A percentile compares a stretch with the other conserved stretches of the same genome.
These are phyloP conservation scores for Exophiala xenobiotica DNA, from an alignment of 2,329 filamentous ascomycete genomes.

Conservation along the genomic window DNA sequence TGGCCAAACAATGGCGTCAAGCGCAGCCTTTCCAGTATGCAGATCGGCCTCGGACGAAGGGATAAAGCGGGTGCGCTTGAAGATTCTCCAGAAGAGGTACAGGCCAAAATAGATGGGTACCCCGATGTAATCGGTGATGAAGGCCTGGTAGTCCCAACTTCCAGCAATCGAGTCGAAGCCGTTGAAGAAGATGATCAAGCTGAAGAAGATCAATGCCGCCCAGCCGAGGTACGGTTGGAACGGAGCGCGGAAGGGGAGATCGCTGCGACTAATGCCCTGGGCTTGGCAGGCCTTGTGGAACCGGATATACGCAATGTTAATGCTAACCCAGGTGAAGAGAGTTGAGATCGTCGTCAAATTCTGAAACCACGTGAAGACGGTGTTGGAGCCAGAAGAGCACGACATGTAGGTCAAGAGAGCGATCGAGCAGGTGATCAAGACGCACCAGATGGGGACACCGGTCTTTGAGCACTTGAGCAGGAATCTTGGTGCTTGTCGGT, in stretches of 20 bases:
- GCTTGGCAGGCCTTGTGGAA: conserved; percentile 68
- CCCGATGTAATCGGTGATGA: conserved; percentile 54
- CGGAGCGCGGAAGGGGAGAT: conserved; percentile 65
- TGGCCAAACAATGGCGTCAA: conserved; percentile 37
- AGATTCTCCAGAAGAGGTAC: conserved; percentile 36
- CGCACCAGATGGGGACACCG: conserved; percentile 67
- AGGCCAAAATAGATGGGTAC: conserved; percentile 44
- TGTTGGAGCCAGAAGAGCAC: conserved; percentile 60
- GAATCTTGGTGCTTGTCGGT: conserved; percentile 54
- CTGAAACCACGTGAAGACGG: conserved; percentile 70
- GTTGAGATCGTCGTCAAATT: conserved; percentile 49
- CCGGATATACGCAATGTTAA: conserved; percentile 67
- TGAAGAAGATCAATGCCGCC: conserved; percentile 55
- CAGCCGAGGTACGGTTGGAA: conserved; percentile 70
- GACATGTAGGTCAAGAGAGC: conserved; percentile 71
- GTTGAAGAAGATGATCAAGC: conserved; percentile 65
- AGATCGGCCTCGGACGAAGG: conserved; percentile 34
- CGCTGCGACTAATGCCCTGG: conserved; percentile 66
- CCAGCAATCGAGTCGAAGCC: conserved; percentile 51
- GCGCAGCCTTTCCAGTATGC: conserved; percentile 36
- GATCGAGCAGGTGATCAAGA: conserved; percentile 62
- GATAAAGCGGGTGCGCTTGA: conserved; percentile 34
- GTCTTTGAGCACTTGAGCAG: conserved; percentile 58
- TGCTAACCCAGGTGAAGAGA: conserved; percentile 66
- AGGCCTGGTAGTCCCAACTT: conserved; percentile 47